Evolutionary conservation across 192 early-diverging fungal species (phyloP), one percentile per base, ranked within the genome.

Genomic region (Diversispora epigaea): DNA sequence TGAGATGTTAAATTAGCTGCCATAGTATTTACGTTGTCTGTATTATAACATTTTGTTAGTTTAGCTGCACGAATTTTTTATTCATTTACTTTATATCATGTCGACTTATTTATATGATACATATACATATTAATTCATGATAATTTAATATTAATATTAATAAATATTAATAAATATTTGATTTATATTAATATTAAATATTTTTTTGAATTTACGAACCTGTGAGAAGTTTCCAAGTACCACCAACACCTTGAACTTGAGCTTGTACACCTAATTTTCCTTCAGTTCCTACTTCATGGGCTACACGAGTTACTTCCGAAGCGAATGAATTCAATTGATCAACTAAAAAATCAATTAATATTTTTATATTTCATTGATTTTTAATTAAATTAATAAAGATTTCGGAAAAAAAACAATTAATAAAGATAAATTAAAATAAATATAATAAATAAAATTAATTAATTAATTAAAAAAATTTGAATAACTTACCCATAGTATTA

Each of bases 401-500:
- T n/a, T n/a, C n/a, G n/a, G n/a, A n/a, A n/a, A n/a, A n/a, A n/a
- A n/a, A n/a, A n/a, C n/a, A n/a, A 15, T 58, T 54, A 17, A 54
- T 4, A 54, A 11, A 58, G 4, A 25, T n/a, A n/a, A n/a, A n/a
- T n/a, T n/a, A n/a, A 58, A 21, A 21, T 25, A 58, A 58, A 9
- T 22, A 3, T 10, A 58, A 2, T 14, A 21, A 22, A 47, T 21
- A 15, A 0, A 67, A 12, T 49, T 22, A 44, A 21, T 17, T 10
- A 43, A n/a, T n/a, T n/a, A n/a, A n/a, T n/a, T n/a, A n/a, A n/a
- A 19, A 22, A 15, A 39, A 22, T 55, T 41, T 40, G 14, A 19
- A 39, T 54, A 8, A 17, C 76, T 86, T 87, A 83, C 88, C 92
- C 87, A 93, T 89, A 5, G 81, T 85, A 78, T 93, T 93, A 41